Base-by-base conservation (phyloP, 352 stramenopile genomes). In the Pythium scleroteichum region DNA sequence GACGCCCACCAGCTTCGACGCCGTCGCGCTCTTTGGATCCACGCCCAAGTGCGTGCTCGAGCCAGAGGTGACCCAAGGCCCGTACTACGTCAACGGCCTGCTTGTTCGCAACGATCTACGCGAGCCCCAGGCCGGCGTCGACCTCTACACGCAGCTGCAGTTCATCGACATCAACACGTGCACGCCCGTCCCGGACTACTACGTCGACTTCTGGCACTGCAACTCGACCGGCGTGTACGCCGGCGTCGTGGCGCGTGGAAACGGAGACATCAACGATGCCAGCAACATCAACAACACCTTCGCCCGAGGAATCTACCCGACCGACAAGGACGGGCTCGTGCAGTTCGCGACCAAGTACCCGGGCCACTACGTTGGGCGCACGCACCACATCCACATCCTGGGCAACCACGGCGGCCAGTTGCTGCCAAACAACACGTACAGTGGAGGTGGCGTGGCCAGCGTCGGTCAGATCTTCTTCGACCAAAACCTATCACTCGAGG, bases 321-420 rank as follows among this genome's bases (percentile, higher is more conserved):
- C 59, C 1, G 42, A 61, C 35, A n/a, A 17, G 0, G 22, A 51
- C 29, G 59, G 59, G 10, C 8, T 67, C 26, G 59, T 67, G 17
- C 59, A 67, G 59, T 67, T 67, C 41, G 23, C 49, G 10, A 61
- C 51, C 59, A 67, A 67, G 45, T 67, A 51, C 41, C 59, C 59
- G 13, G 59, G 59, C 22, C 50, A 66, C 51, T 54, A 66, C 49
- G 59, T 44, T 17, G 49, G 48, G 2, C 49, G 50, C 3, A 23
- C 59, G 49, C 29, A 35, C 50, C 59, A 66, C 35, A 60, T 66
- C 49, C 59, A 60, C 45, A 38, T 66, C 3, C 20, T 66, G 29
- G 50, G 50, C 20, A 66, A 50, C 51, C 33, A 66, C 50, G 26
- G 26, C 24, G 59, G 59, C 33, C 22, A 14, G 9, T n/a, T 66